Evolutionary conservation across 2,329 filamentous ascomycete genomes (phyloP).

Genomic region (Phaeoacremonium minimum): DNA sequence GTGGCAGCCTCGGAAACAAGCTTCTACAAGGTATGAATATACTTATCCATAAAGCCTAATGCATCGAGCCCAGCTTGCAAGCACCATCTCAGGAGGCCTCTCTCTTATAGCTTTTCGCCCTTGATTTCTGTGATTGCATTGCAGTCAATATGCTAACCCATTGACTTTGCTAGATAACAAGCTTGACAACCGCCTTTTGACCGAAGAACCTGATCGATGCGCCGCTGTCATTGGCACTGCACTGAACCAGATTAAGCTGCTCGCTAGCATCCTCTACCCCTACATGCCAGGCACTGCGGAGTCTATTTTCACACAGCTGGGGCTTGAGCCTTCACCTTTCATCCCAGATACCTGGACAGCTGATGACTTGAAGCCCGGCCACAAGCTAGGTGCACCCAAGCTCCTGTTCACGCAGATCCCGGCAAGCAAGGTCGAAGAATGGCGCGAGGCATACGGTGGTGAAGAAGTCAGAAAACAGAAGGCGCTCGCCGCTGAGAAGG

Average conservation of each 20-base stretch:
- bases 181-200: conserved; percentile 40
- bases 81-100: too few species aligned
- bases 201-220: conserved; percentile 50
- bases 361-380: conserved; percentile 63
- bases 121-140: too few species aligned
- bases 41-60: too few species aligned
- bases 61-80: too few species aligned
- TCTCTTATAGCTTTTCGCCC: too few species aligned
- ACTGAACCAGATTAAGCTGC: conserved; percentile 77
- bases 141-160: too few species aligned
- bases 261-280: conserved; percentile 73
- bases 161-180: conserved; percentile 38
- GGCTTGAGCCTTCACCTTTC: conserved; percentile 47
- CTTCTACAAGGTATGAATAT: too few species aligned
- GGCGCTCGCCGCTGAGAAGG: conserved; percentile 48
- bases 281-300: conserved; percentile 80
- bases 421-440: conserved; percentile 75
- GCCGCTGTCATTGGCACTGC: conserved; percentile 68
- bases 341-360: conserved; percentile 65
- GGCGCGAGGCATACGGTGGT: conserved; percentile 72
- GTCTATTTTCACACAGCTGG: conserved; percentile 75
- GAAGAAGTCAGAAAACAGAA: conserved; percentile 65
- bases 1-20: conserved; percentile 50
- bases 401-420: conserved; percentile 83
- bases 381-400: conserved; percentile 75